phyloP scores from a whole-genome alignment of 768 basidiomycete genomes.

The Russula brevipes region DNA sequence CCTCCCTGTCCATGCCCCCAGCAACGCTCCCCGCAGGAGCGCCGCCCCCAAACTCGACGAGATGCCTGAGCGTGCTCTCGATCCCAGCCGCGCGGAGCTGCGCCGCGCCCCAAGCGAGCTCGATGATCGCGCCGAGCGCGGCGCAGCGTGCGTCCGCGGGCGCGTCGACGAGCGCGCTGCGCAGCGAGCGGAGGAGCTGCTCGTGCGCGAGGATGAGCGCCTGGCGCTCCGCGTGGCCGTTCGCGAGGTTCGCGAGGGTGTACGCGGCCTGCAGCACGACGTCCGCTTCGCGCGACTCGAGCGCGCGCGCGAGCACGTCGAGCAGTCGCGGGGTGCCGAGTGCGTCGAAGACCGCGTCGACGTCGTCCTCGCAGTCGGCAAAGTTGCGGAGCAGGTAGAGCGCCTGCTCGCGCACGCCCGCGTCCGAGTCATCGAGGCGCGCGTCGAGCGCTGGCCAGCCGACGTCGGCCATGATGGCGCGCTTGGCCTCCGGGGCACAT shows the following conservation, averaged over 20 bases:
- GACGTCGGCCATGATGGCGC: conserved; percentile 58
- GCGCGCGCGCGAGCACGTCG: conserved; percentile 41
- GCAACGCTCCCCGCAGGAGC: conserved; percentile 32
- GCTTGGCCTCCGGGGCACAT: conserved; percentile 54
- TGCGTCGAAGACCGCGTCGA: conserved; percentile 53
- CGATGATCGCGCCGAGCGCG: conserved; percentile 53
- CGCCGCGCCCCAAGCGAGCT: conserved; percentile 45
- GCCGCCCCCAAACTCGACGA: conserved; percentile 37
- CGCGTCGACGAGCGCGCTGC: conserved; percentile 54
- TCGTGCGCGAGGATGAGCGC: conserved; percentile 48
- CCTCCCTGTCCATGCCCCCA: conserved; percentile 41
- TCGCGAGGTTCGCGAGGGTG: conserved; percentile 64
- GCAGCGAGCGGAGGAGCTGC: conserved; percentile 48
- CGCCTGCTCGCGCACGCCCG: conserved; percentile 63
- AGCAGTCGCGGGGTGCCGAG: conserved; percentile 46
- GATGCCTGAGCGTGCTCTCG: conserved; percentile 39
- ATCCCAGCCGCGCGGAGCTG: conserved; percentile 44
- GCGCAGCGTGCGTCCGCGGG: conserved; percentile 56
- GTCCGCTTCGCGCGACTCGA: conserved; percentile 49
- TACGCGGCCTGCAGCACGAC: conserved; percentile 56
- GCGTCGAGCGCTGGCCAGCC: conserved; percentile 56
- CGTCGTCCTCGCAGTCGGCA: conserved; percentile 59
- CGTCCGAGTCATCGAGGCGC: conserved; percentile 56
- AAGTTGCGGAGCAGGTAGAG: conserved; percentile 63
- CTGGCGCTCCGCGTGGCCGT: conserved; percentile 49